Conservation (phyloP, 2,329 filamentous ascomycete species). For the Massarina eburnea region DNA sequence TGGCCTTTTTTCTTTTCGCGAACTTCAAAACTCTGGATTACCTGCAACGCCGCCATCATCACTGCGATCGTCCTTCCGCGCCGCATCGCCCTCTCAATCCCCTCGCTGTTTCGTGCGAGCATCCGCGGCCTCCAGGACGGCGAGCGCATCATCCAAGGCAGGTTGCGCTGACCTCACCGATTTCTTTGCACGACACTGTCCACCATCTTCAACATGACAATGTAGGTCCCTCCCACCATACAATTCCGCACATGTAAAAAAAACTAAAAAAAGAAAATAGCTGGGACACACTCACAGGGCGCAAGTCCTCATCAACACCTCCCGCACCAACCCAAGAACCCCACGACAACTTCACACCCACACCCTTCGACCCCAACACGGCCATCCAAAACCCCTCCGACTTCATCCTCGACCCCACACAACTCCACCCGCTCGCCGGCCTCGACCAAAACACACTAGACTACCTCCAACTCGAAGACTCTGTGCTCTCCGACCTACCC, state of each 20-base stretch:
- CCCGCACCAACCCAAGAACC: conserved; percentile 45
- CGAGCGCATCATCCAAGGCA: too few relatives aligned
- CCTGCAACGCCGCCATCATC: conserved; percentile 20
- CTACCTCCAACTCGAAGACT: conserved; percentile 93
- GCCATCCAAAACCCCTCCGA: conserved; percentile 77
- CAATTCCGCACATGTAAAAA: neutral
- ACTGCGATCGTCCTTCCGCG: conserved; percentile 25
- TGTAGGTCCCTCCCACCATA: conserved; percentile 36
- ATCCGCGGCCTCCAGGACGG: conserved; percentile 27
- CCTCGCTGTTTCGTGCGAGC: conserved; percentile 11
- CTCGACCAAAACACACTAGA: conserved; percentile 91
- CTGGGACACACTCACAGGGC: conserved; percentile 62
- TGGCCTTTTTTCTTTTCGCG: conserved; percentile 36
- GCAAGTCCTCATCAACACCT: conserved; percentile 54
- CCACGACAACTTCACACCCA: conserved; percentile 53
- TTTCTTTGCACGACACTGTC: conserved; percentile 17
- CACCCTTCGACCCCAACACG: conserved; percentile 69
- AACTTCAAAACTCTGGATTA: conserved; percentile 13
- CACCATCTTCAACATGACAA: conserved; percentile 35
- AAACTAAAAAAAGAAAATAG: conserved; percentile 15
- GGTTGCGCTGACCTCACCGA: conserved; percentile 8
- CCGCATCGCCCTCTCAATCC: conserved; percentile 9
- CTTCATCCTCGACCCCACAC: conserved; percentile 86
- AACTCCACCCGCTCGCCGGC: conserved; percentile 90
- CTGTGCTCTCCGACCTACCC: conserved; percentile 80